These are phyloP conservation scores for Acarospora socialis DNA, from an alignment of 2,329 filamentous ascomycete species.

Conservation along the genomic window DNA sequence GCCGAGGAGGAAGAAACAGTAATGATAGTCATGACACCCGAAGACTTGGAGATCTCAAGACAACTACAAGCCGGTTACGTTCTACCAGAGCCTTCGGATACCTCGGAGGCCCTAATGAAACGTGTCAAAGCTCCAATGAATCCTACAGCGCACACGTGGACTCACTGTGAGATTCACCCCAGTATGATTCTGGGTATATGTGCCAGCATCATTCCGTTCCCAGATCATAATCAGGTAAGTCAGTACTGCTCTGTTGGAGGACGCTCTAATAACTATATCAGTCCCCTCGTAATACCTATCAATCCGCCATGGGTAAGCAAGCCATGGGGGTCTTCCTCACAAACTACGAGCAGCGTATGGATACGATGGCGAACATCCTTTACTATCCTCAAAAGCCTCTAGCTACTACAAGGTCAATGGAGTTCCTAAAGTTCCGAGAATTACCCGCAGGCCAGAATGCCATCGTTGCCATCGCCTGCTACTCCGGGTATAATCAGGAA, in stretches of 20 bases:
- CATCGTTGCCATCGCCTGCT: constrained; percentile 93
- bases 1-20: constrained; percentile 96
- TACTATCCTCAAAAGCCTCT: constrained; percentile 98
- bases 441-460: constrained; percentile 94
- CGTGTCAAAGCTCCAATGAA: constrained; percentile 82
- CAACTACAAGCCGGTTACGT: constrained; percentile 52
- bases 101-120: constrained; percentile 62
- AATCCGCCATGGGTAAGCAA: constrained; percentile 99
- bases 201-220: constrained; percentile 98
- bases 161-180: constrained; percentile 97
- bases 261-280: constrained; percentile 29
- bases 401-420: constrained; percentile 93
- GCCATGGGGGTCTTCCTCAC: constrained; percentile 98
- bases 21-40: constrained; percentile 98
- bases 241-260: background rate
- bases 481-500: constrained; percentile 99
- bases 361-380: constrained; percentile 97
- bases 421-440: constrained; percentile 96
- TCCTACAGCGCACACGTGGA: constrained; percentile 79
- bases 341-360: constrained; percentile 94
- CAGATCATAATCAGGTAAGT: constrained; percentile 82
- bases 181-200: constrained; percentile 99
- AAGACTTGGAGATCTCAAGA: constrained; percentile 72
- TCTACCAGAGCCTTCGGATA: constrained; percentile 46
- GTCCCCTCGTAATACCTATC: constrained; percentile 97